These are phyloP conservation scores for Ustanciosporium gigantosporum DNA, from an alignment of 1,284 basidiomycete species.

Conservation along the genomic window DNA sequence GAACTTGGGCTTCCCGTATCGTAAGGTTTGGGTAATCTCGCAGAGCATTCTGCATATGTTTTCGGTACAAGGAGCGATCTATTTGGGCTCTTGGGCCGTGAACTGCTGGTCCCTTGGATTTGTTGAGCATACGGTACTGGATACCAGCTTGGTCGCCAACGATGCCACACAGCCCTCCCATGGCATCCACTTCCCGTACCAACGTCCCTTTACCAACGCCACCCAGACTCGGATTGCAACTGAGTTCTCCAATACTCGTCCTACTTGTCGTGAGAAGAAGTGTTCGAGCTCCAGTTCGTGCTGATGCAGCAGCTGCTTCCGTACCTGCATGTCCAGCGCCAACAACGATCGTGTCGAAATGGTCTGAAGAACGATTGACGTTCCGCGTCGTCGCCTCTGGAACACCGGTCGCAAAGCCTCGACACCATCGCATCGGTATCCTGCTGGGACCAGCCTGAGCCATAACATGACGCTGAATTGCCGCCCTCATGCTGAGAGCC, in stretches of 20 bases:
- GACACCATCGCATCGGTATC: too few species aligned
- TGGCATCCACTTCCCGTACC: slow-evolving; percentile 82
- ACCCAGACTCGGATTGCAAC: slow-evolving; percentile 73
- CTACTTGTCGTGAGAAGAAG: slow-evolving; percentile 78
- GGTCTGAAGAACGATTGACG: too few species aligned
- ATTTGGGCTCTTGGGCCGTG: slow-evolving; percentile 88
- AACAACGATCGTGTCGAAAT: slow-evolving; percentile 74
- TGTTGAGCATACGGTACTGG: slow-evolving; percentile 82
- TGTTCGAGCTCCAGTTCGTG: slow-evolving; percentile 77
- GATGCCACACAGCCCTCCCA: slow-evolving; percentile 78
- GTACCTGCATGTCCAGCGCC: slow-evolving; percentile 91
- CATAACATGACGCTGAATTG: too few species aligned
- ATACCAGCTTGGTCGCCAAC: slow-evolving; percentile 82
- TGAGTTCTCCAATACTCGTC: slow-evolving; percentile 81
- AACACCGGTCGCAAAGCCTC: not conserved
- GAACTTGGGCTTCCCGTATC: slow-evolving; percentile 74
- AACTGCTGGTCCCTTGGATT: slow-evolving; percentile 82
- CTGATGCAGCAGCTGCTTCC: slow-evolving; percentile 83
- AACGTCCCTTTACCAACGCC: slow-evolving; percentile 85
- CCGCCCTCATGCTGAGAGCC: too few species aligned
- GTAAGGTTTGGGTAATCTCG: slow-evolving; percentile 72
- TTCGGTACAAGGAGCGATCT: slow-evolving; percentile 79
- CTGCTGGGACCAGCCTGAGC: too few species aligned
- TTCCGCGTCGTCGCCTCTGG: slow-evolving; percentile 25
- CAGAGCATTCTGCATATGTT: slow-evolving; percentile 74